A percentile compares a stretch with the other conserved stretches of the same genome.
Evolutionary conservation across 169 alveolate species (phyloP).

Genomic region (Babesia gibsoni): DNA sequence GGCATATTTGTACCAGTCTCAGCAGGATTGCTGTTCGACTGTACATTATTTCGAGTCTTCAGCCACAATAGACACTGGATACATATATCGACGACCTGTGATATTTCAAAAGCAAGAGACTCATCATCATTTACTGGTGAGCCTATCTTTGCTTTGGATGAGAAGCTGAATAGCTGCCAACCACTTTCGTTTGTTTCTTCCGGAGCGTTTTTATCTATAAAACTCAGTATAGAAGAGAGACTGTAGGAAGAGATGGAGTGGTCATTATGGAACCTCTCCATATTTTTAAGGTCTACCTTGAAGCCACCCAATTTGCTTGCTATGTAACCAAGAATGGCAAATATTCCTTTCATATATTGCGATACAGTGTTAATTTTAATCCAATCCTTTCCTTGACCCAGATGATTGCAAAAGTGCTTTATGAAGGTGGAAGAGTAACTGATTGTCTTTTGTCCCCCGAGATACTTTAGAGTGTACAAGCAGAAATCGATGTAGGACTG

Average conservation of each 20-base stretch:
- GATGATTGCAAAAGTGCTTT: slow-evolving; percentile 31
- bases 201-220: not conserved
- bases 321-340: slow-evolving; percentile 34
- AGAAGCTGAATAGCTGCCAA: not conserved
- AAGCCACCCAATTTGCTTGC: slow-evolving; percentile 14
- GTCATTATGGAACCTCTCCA: slow-evolving; percentile 12
- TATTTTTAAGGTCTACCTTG: not conserved
- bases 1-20: not conserved
- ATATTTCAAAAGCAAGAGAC: slow-evolving; percentile 16
- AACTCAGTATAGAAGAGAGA: not conserved
- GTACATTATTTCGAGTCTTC: slow-evolving; percentile 6
- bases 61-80: slow-evolving; percentile 51
- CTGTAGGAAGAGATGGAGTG: not conserved
- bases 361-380: slow-evolving; percentile 42
- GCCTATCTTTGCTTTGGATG: slow-evolving; percentile 1
- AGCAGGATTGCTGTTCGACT: not conserved
- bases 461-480: slow-evolving; percentile 29
- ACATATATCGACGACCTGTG: slow-evolving; percentile 49
- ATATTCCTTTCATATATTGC: slow-evolving; percentile 39
- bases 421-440: slow-evolving; percentile 53
- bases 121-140: slow-evolving; percentile 2
- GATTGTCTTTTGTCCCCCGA: slow-evolving; percentile 14
- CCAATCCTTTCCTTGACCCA: slow-evolving; percentile 17
- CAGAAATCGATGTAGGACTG: slow-evolving; percentile 61
- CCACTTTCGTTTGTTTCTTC: not conserved